A percentile compares a stretch with the other conserved stretches of the same genome.
These are phyloP conservation scores for Xylariomycetidae sp. DNA, from an alignment of 2,329 filamentous ascomycete species.

Conservation along the genomic window DNA sequence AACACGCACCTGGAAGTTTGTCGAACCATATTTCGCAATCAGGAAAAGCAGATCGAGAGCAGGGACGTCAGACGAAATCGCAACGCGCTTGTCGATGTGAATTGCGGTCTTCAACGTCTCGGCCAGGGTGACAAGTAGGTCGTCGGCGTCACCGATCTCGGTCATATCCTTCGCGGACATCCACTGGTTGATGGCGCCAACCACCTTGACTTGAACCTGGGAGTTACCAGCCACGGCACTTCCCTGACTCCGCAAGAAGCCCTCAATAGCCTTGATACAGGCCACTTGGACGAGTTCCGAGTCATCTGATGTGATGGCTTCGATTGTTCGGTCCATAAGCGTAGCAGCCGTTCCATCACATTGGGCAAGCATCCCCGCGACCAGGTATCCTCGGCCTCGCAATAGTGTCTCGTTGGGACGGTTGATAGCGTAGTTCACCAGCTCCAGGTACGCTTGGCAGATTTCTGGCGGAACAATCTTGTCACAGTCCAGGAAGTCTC, in stretches of 20 bases:
- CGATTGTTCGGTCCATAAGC: slow-evolving; percentile 67
- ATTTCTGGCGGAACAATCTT: slow-evolving; percentile 65
- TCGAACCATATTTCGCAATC: slow-evolving; percentile 79
- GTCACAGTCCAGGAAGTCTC: slow-evolving; percentile 74
- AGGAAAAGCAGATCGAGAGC: slow-evolving; percentile 82
- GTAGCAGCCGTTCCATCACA: slow-evolving; percentile 57
- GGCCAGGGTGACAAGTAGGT: slow-evolving; percentile 83
- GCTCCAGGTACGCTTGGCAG: slow-evolving; percentile 68
- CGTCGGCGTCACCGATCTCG: slow-evolving; percentile 83
- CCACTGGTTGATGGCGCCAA: slow-evolving; percentile 64
- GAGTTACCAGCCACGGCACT: slow-evolving; percentile 44
- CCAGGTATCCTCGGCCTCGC: slow-evolving; percentile 78
- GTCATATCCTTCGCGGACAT: slow-evolving; percentile 72
- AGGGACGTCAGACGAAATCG: slow-evolving; percentile 63
- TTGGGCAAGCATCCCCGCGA: slow-evolving; percentile 73
- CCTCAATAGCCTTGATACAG: slow-evolving; percentile 80
- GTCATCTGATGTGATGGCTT: slow-evolving; percentile 66
- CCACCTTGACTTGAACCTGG: slow-evolving; percentile 46
- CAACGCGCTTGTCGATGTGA: slow-evolving; percentile 67
- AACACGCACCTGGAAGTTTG: slow-evolving; percentile 69
- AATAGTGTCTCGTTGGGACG: slow-evolving; percentile 67
- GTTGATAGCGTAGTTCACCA: slow-evolving; percentile 72
- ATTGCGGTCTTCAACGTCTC: slow-evolving; percentile 83
- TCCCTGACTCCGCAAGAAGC: slow-evolving; percentile 44
- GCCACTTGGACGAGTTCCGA: slow-evolving; percentile 89